Conservation (phyloP, 2,329 filamentous ascomycete genomes). For the Arthrobotrys iridis region DNA sequence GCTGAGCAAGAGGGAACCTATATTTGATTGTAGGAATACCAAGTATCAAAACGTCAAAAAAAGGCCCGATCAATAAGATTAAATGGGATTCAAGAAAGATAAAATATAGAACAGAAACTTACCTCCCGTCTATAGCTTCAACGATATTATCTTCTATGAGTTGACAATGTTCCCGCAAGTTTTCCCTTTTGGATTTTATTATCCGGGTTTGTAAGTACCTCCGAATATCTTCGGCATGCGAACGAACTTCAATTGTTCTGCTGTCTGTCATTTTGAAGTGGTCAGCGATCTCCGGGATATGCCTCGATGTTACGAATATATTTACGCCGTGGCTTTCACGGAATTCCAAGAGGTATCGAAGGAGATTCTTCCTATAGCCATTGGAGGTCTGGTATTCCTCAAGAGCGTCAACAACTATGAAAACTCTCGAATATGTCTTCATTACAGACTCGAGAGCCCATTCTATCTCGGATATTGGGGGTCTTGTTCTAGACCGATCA, state of each 20-base stretch:
- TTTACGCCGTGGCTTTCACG: constrained; percentile 55
- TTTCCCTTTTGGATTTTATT: neutral
- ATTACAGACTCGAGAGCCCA: too few species aligned
- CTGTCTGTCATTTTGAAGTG: neutral
- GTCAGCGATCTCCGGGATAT: neutral
- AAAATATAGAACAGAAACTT: neutral
- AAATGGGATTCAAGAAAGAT: too few species aligned
- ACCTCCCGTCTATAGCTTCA: neutral
- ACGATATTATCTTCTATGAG: neutral
- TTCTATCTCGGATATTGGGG: neutral
- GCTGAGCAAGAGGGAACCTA: constrained; percentile 63
- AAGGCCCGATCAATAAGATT: neutral
- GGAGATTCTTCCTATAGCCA: neutral
- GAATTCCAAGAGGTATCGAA: constrained; percentile 3
- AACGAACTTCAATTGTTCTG: neutral
- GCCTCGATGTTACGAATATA: constrained; percentile 60
- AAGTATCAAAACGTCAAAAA: too few species aligned
- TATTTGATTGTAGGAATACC: neutral
- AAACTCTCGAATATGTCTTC: neutral
- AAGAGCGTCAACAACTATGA: neutral
- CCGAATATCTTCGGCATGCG: neutral
- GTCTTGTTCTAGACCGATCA: neutral
- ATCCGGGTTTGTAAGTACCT: neutral
- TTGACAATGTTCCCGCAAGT: neutral
- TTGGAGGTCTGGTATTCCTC: neutral